These are phyloP conservation scores for Neltuma alba DNA, from an alignment of 306 rosid species.

Conservation along the genomic window DNA sequence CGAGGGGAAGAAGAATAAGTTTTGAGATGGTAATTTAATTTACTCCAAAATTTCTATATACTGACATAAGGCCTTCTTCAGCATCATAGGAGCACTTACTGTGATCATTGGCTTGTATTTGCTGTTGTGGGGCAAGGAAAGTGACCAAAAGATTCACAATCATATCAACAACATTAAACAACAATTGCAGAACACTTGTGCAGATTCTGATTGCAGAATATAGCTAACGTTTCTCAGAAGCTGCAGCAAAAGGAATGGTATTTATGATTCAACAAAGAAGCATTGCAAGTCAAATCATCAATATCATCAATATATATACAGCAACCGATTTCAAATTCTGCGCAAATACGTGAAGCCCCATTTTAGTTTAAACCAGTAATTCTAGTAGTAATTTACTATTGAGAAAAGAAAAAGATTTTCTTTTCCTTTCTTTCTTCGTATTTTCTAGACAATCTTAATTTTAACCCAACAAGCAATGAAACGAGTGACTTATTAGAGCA, in stretches of 20 bases:
- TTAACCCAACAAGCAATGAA: too few species aligned
- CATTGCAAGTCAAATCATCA: background rate
- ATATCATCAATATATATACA: too few species aligned
- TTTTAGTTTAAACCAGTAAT: too few species aligned
- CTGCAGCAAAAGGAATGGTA: background rate
- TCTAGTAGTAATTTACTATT: too few species aligned
- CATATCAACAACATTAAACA: slow-evolving; percentile 45
- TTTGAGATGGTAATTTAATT: background rate
- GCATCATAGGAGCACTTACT: slow-evolving; percentile 68
- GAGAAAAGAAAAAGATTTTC: too few species aligned
- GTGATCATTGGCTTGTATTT: slow-evolving; percentile 73
- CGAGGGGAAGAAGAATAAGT: background rate
- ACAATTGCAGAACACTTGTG: slow-evolving; percentile 26
- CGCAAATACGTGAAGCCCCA: too few species aligned
- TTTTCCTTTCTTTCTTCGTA: too few species aligned
- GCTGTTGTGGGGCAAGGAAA: slow-evolving; percentile 85
- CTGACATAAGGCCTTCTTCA: slow-evolving; percentile 39
- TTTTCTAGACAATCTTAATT: too few species aligned
- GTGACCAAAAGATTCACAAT: slow-evolving; percentile 40
- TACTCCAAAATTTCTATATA: background rate
- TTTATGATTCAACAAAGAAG: background rate
- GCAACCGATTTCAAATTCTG: background rate
- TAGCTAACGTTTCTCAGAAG: background rate
- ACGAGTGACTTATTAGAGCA: too few species aligned
- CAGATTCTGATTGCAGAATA: slow-evolving; percentile 28